Conservation (phyloP, 2,329 filamentous ascomycete genomes). For the Dothideomycetes sp. region DNA sequence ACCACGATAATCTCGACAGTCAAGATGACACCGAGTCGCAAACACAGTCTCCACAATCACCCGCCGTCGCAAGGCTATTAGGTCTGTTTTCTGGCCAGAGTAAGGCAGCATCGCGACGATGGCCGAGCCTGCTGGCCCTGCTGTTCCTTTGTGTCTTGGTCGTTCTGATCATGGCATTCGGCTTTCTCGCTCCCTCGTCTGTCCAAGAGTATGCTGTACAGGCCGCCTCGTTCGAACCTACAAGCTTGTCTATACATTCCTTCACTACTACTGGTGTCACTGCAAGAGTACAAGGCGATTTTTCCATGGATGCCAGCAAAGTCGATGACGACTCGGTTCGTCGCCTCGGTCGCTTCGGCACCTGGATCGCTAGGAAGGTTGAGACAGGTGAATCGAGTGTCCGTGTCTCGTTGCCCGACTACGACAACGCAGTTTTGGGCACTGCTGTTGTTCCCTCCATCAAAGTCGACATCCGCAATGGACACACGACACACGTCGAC, state of each 20-base stretch:
- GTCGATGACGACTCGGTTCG: conserved; percentile 64
- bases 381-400: conserved; percentile 65
- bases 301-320: conserved; percentile 67
- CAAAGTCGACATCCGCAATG: conserved; percentile 66
- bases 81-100: conserved; percentile 25
- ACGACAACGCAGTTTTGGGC: conserved; percentile 67
- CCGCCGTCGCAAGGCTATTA: conserved; percentile 29
- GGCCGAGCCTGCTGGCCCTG: conserved; percentile 73
- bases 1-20: conserved; percentile 14
- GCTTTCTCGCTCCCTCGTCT: conserved; percentile 70
- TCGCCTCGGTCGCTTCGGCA: conserved; percentile 66
- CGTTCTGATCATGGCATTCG: conserved; percentile 62
- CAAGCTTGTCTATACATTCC: conserved; percentile 73
- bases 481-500: conserved; percentile 67
- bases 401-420: conserved; percentile 72
- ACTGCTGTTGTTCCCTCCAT: conserved; percentile 68
- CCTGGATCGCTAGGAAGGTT: conserved; percentile 69
- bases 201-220: conserved; percentile 81
- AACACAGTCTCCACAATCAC: conserved; percentile 18
- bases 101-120: conserved; percentile 45
- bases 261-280: conserved; percentile 71
- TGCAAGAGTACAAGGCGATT: conserved; percentile 71
- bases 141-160: conserved; percentile 53
- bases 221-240: conserved; percentile 72
- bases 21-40: conserved; percentile 7